Conservation (phyloP, 257 asterid species). For the Catharanthus roseus region DNA sequence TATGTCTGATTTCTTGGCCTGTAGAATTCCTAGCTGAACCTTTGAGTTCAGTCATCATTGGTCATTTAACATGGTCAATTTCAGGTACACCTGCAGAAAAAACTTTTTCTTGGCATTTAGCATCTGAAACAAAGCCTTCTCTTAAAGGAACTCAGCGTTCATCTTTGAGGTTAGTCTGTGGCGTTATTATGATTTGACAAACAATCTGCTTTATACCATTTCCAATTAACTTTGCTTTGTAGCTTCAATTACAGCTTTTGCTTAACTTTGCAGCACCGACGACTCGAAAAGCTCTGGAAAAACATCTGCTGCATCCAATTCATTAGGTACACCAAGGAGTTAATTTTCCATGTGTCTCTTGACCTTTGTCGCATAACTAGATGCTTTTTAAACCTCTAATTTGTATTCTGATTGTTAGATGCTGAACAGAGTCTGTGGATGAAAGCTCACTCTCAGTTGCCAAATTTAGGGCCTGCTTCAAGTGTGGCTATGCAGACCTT, state of each 20-base stretch:
- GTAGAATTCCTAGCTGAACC: not conserved
- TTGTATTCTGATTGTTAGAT: slow-evolving; percentile 28
- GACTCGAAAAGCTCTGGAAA: slow-evolving; percentile 43
- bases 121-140: slow-evolving; percentile 83
- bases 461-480: slow-evolving; percentile 46
- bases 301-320: slow-evolving; percentile 36
- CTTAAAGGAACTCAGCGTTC: slow-evolving; percentile 60
- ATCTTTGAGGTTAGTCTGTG: slow-evolving; percentile 50
- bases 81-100: slow-evolving; percentile 68
- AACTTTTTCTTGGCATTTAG: slow-evolving; percentile 97
- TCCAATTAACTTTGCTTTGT: not conserved
- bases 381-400: not conserved
- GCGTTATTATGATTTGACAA: slow-evolving; percentile 8
- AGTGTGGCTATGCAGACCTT: slow-evolving; percentile 61
- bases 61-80: slow-evolving; percentile 14
- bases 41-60: not conserved
- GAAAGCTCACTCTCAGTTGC: slow-evolving; percentile 31
- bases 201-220: not conserved
- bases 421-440: slow-evolving; percentile 38
- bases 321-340: slow-evolving; percentile 36
- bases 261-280: slow-evolving; percentile 45
- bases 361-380: not conserved
- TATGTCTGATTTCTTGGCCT: slow-evolving; percentile 16
- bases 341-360: slow-evolving; percentile 9
- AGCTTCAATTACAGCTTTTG: slow-evolving; percentile 7